Evolutionary conservation across 2,329 filamentous ascomycete genomes (phyloP), one percentile per base, ranked within the genome.

Genomic region (Bipolaris oryzae): DNA sequence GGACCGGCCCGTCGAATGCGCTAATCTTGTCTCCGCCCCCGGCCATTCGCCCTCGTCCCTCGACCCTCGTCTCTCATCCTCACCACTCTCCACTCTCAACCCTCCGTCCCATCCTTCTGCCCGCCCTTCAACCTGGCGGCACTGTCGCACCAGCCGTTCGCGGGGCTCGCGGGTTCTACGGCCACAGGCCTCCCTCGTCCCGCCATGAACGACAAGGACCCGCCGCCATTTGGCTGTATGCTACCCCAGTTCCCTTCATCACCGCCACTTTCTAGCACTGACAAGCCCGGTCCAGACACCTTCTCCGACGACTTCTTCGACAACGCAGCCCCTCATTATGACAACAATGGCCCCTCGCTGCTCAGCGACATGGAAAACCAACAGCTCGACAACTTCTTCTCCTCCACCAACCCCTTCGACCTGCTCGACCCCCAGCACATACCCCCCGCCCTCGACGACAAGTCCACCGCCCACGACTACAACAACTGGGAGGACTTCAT

Each of bases 181-280:
- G 64, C 63, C 60, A 69, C 53, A 62, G 57, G 64, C 64, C 66
- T 62, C 50, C 52, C 61, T 58, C 66, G 57, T 39, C 47, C 61
- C 58, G 64, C 63, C 67, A 75, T 75, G 73, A 66, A 69, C 64
- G 64, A 71, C 53, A 70, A 72, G 48, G 71, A 72, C 44, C 63
- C 70, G 39, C 60, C 63, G 61, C 73, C 73, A 13, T 76, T 76
- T 64, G 73, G 73, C 61, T 75, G 71, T 73, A 69, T 23, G 67
- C 42, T 28, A 21, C 23, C 41, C 41, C 23, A 25, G 33, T 34
- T 43, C 23, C 21, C 11, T 34, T n/a, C 34, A 9, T 25, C 45
- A 15, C 25, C 5, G 23, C 25, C 1, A 23, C 42, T 42, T 42
- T 31, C 25, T 13, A 33, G 20, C 7, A 43, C 60, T 68, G 52